Conservation (phyloP, 139 green algal species). For the Prasinococcaceae sp. region DNA sequence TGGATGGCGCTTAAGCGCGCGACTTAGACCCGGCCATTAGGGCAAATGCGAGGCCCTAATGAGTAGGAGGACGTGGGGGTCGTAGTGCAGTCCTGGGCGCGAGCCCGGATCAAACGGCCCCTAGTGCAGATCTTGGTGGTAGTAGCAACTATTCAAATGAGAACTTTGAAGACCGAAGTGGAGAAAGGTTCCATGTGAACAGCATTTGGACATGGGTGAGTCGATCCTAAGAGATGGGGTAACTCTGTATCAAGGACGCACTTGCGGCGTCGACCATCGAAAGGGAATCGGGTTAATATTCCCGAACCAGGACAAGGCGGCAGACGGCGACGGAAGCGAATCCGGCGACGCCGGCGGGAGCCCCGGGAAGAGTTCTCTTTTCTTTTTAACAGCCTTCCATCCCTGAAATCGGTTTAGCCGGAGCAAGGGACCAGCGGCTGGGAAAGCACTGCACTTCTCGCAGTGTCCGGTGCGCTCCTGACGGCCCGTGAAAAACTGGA, state of each 20-base stretch:
- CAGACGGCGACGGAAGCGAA: slow-evolving; percentile 66
- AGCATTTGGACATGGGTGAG: slow-evolving; percentile 82
- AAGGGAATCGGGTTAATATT: slow-evolving; percentile 84
- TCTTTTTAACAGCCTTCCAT: slow-evolving; percentile 76
- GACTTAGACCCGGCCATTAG: slow-evolving; percentile 72
- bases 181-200: slow-evolving; percentile 86
- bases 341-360: slow-evolving; percentile 56
- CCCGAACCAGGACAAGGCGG: slow-evolving; percentile 64
- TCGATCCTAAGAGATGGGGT: slow-evolving; percentile 74
- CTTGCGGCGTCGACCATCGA: slow-evolving; percentile 52
- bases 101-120: slow-evolving; percentile 64
- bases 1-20: slow-evolving; percentile 85
- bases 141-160: slow-evolving; percentile 91
- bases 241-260: slow-evolving; percentile 70
- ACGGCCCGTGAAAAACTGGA: slow-evolving; percentile 78
- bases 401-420: slow-evolving; percentile 73
- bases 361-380: slow-evolving; percentile 82
- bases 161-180: slow-evolving; percentile 80
- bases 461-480: slow-evolving; percentile 65
- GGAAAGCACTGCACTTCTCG: slow-evolving; percentile 71
- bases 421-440: slow-evolving; percentile 70
- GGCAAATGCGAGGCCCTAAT: slow-evolving; percentile 65
- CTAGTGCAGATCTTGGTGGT: slow-evolving; percentile 88
- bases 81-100: slow-evolving; percentile 60
- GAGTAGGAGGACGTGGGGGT: slow-evolving; percentile 81